Conservation (phyloP, 768 basidiomycete genomes). For the Hypholoma sublateritium region DNA sequence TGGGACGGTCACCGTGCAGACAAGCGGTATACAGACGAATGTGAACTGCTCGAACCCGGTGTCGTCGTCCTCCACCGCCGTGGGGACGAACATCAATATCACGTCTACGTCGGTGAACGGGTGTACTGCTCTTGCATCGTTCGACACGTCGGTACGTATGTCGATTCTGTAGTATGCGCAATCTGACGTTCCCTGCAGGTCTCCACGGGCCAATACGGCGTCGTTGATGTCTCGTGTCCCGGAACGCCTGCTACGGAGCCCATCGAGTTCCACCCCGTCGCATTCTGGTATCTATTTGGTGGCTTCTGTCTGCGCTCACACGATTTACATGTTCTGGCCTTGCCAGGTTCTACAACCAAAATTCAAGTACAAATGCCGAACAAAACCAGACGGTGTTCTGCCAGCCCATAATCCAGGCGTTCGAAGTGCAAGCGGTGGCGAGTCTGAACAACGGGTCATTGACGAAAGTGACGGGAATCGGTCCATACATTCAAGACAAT, state of each 20-base stretch:
- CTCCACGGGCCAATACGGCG: conserved; percentile 50
- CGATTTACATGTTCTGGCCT: neutral
- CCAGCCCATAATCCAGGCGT: conserved; percentile 45
- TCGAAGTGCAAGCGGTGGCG: conserved; percentile 41
- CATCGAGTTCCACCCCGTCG: conserved; percentile 49
- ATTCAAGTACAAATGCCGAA: conserved; percentile 24
- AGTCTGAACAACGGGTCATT: conserved; percentile 44
- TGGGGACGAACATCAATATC: conserved; percentile 30
- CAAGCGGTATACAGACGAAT: conserved; percentile 47
- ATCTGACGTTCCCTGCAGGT: conserved; percentile 19
- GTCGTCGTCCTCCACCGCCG: conserved; percentile 16
- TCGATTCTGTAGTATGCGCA: neutral
- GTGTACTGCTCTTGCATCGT: conserved; percentile 38
- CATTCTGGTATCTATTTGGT: conserved; percentile 55
- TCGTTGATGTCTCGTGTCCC: conserved; percentile 35
- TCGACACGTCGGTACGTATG: conserved; percentile 35
- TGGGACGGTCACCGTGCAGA: conserved; percentile 51
- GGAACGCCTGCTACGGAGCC: conserved; percentile 28
- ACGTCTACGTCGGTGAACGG: conserved; percentile 45
- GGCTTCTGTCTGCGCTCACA: neutral
- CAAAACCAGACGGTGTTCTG: conserved; percentile 59
- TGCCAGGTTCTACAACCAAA: conserved; percentile 40
- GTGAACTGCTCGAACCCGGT: conserved; percentile 47
- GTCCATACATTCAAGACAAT: conserved; percentile 35
- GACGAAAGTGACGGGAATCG: conserved; percentile 30